Evolutionary conservation across 371 early-diverging fungal species (phyloP), one percentile per base, ranked within the genome.

Genomic region (Haplosporangium sp.): DNA sequence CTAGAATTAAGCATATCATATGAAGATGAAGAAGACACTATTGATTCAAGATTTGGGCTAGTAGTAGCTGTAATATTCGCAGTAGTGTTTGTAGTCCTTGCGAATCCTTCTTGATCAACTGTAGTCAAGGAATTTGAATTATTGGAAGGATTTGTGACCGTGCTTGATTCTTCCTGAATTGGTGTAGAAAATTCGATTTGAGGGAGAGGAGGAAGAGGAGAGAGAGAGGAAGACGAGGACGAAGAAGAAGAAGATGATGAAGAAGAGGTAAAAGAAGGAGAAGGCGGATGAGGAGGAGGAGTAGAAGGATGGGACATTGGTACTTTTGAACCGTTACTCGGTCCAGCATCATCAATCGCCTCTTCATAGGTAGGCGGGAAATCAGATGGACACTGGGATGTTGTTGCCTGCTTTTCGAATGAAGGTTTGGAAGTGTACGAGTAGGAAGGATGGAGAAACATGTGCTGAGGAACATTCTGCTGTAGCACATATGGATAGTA

Each of bases 341-440:
- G 50, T 0, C 62, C 66, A 7, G 66, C 56, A 9, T 56, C 40
- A 52, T 77, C 77, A 15, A 77, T 20, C 10, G 77, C 77, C 27
- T 77, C 77, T 39, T 77, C 77, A 27, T 77, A 77, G 0, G 77
- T 71, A 1, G 77, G 77, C 9, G 77, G 77, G 35, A 77, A 77
- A 20, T 77, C 77, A 34, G n/a, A 35, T 15, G 67, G 62, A 56
- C 10, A 65, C 27, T 27, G 27, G 27, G 27, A 39, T 34, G 40
- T 6, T 7, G 63, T 17, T 27, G 63, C 3, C 38, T 61, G 71
- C 38, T 57, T 63, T 45, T 61, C 71, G 11, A 19, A 35, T 7
- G 47, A 40, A 7, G 48, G 39, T 27, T 61, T 48, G 20, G 27
- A 27, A 27, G 27, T 67, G 20, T 48, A 65, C 0, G 72, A 44